These are phyloP conservation scores for Lithohypha guttulata DNA, from an alignment of 2,329 filamentous ascomycete genomes.

Conservation along the genomic window DNA sequence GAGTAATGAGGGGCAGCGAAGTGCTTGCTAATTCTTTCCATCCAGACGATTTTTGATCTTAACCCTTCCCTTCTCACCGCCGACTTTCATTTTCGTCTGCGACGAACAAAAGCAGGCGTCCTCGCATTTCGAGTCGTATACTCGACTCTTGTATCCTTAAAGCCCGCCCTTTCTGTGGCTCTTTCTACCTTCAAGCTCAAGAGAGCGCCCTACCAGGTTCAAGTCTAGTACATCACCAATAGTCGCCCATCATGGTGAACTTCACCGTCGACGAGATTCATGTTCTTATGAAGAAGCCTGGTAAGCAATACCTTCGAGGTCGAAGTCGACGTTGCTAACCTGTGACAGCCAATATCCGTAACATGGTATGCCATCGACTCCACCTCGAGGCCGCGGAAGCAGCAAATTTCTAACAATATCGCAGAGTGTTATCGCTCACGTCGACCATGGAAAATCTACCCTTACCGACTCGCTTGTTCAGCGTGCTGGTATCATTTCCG, in stretches of 20 bases:
- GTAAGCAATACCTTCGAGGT: slow-evolving; percentile 19
- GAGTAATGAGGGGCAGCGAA: no score
- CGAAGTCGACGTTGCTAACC: slow-evolving; percentile 39
- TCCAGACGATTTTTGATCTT: slow-evolving; percentile 7
- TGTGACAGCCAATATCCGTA: slow-evolving; percentile 56
- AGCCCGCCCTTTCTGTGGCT: not conserved
- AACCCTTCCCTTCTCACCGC: slow-evolving; percentile 5
- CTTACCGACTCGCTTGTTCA: slow-evolving; percentile 98
- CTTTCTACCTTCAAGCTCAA: slow-evolving; percentile 15
- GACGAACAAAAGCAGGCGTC: slow-evolving; percentile 8
- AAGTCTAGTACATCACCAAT: slow-evolving; percentile 18
- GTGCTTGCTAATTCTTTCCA: slow-evolving; percentile 3
- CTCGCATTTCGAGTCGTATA: slow-evolving; percentile 5
- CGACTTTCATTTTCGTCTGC: slow-evolving; percentile 7
- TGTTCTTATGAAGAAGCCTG: slow-evolving; percentile 19
- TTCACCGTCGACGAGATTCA: slow-evolving; percentile 90
- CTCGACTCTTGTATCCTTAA: not conserved
- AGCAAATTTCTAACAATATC: no score
- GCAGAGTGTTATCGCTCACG: slow-evolving; percentile 28
- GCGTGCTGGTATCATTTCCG: slow-evolving; percentile 98
- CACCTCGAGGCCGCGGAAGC: slow-evolving; percentile 31
- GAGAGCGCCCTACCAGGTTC: slow-evolving; percentile 18
- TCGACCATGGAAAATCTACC: slow-evolving; percentile 99
- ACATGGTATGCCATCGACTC: slow-evolving; percentile 83
- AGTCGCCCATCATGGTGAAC: slow-evolving; percentile 98